Conservation (phyloP, 192 early-diverging fungal genomes). For the Neocallimastix lanati region DNA sequence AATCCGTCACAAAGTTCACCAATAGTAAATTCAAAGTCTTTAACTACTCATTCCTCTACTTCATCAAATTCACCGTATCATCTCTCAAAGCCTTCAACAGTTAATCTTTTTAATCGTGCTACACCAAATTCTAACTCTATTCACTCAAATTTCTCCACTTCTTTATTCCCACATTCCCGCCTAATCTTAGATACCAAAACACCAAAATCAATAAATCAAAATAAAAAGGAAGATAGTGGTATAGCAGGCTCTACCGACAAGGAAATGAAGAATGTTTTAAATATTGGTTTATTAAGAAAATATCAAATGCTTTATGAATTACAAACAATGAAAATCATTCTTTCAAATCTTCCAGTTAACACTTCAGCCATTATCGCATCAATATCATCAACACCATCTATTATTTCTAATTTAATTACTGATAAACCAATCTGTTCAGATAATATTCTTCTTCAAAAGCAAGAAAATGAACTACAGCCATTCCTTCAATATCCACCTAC, state of each 20-base stretch:
- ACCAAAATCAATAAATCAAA: constrained; percentile 5
- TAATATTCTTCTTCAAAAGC: neutral
- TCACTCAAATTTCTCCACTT: neutral
- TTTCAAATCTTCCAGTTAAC: constrained; percentile 42
- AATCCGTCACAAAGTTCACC: neutral
- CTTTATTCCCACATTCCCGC: neutral
- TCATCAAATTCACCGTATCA: neutral
- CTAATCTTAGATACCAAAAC: constrained; percentile 3
- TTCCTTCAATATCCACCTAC: constrained; percentile 34
- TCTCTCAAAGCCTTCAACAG: neutral
- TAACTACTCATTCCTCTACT: neutral
- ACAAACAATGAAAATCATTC: constrained; percentile 41
- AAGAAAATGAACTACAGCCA: constrained; percentile 6
- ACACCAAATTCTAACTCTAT: neutral
- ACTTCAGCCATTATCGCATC: constrained; percentile 63
- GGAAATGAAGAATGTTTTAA: neutral
- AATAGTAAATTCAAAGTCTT: neutral
- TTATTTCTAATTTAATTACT: constrained; percentile 57
- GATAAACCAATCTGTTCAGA: constrained; percentile 49
- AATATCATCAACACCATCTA: constrained; percentile 14
- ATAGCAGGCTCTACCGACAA: neutral
- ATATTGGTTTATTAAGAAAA: neutral
- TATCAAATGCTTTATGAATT: constrained; percentile 7
- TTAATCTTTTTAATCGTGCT: neutral
- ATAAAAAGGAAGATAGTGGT: neutral